Evolutionary conservation across 139 green algal genomes (phyloP).

Genomic region (Tetratostichococcus sp.): DNA sequence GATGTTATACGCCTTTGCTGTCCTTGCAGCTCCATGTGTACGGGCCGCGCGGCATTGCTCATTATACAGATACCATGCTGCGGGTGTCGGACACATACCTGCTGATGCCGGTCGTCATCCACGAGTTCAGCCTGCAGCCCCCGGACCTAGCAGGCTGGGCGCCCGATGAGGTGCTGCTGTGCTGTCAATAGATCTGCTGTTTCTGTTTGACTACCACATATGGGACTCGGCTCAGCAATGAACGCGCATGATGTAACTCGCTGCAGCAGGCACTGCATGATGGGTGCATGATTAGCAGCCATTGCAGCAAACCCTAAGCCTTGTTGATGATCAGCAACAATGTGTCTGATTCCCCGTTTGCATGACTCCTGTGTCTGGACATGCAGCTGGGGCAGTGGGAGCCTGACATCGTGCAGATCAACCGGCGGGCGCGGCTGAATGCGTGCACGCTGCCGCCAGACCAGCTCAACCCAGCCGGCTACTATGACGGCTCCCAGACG

Average conservation of each 20-base stretch:
- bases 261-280: no score
- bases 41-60: conserved; percentile 60
- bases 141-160: background rate
- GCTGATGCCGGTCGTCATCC: conserved; percentile 68
- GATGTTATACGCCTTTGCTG: background rate
- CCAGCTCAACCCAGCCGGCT: conserved; percentile 68
- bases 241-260: no score
- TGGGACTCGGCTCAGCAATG: no score
- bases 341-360: no score
- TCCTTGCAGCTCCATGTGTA: conserved; percentile 62
- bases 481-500: conserved; percentile 31
- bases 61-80: conserved; percentile 58
- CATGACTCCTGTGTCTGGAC: no score
- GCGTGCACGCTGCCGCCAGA: conserved; percentile 54
- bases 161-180: background rate
- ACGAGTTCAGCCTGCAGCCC: conserved; percentile 50
- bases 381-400: no score
- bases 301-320: no score
- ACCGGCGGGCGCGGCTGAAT: conserved; percentile 36
- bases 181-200: no score
- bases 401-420: background rate
- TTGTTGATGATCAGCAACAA: no score
- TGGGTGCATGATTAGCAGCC: no score
- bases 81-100: conserved; percentile 68
- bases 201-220: no score